These are phyloP conservation scores for Leishmania guyanensis DNA, from an alignment of 208 protist genomes.

Conservation along the genomic window DNA sequence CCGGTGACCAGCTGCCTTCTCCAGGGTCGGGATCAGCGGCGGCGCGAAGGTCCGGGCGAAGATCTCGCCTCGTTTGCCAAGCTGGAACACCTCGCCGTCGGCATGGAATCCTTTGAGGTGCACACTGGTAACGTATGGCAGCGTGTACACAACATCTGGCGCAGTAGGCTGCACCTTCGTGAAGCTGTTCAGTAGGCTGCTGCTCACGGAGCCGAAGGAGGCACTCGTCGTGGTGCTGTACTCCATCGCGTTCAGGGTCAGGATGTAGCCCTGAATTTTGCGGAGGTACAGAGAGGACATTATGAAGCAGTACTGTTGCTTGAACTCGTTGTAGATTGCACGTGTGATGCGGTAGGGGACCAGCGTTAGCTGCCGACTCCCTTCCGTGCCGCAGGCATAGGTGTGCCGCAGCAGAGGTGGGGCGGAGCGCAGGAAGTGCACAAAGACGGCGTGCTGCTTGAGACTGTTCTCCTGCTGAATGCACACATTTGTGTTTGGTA, in stretches of 20 bases:
- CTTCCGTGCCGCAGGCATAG: conserved; percentile 26
- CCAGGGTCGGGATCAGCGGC: conserved; percentile 77
- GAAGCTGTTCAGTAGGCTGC: conserved; percentile 22
- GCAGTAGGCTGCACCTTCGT: conserved; percentile 18
- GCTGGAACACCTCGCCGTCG: conserved; percentile 28
- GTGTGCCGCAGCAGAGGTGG: conserved; percentile 56
- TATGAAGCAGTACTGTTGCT: conserved; percentile 68
- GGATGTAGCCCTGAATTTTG: conserved; percentile 75
- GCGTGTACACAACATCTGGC: conserved; percentile 37
- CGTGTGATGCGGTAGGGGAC: conserved; percentile 70
- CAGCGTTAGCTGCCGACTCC: conserved; percentile 28
- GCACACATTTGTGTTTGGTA: conserved; percentile 80
- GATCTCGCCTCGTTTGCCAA: conserved; percentile 61
- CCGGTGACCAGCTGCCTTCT: conserved; percentile 44
- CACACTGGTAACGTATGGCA: conserved; percentile 58
- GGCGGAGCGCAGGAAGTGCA: conserved; percentile 70
- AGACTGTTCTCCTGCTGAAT: conserved; percentile 86
- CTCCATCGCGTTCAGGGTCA: conserved; percentile 79
- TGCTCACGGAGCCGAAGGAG: conserved; percentile 16
- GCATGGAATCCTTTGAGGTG: conserved; percentile 8
- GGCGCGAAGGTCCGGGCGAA: conserved; percentile 48
- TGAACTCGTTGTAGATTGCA: conserved; percentile 77
- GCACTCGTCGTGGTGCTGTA: conserved; percentile 35
- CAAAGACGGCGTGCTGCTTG: conserved; percentile 65
- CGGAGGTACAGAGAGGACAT: conserved; percentile 76